Evolutionary conservation across 2,329 filamentous ascomycete species (phyloP).

Genomic region (Colletotrichum sp.): DNA sequence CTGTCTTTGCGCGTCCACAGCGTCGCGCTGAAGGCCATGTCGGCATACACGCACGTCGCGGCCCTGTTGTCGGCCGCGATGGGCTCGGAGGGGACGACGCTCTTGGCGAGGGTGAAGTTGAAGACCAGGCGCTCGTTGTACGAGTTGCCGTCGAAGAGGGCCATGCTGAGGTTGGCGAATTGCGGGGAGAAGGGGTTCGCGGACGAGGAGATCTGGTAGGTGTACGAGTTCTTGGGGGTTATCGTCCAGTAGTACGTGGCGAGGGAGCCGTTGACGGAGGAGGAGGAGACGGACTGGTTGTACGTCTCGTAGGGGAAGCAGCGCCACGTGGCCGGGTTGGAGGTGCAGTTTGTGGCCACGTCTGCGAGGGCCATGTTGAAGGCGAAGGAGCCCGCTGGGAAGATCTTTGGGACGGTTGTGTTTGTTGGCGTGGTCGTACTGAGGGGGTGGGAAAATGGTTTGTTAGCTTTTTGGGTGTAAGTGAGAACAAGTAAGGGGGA

Average conservation of each 20-base stretch:
- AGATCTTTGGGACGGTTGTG: constrained; percentile 31
- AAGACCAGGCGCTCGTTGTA: constrained; percentile 63
- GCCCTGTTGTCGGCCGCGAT: constrained; percentile 46
- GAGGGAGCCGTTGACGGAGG: constrained; percentile 48
- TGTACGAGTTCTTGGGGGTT: constrained; percentile 35
- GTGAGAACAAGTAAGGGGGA: not conserved
- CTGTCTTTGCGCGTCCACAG: constrained; percentile 59
- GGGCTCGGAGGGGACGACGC: constrained; percentile 50
- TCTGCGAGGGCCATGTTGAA: constrained; percentile 62
- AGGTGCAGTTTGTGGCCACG: constrained; percentile 60
- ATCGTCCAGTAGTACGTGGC: constrained; percentile 69
- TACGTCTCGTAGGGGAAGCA: constrained; percentile 64
- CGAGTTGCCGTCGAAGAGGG: constrained; percentile 49
- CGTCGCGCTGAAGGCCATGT: constrained; percentile 58
- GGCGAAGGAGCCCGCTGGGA: constrained; percentile 67
- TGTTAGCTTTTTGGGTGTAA: not conserved
- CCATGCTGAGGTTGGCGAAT: constrained; percentile 57
- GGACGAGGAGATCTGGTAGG: constrained; percentile 59
- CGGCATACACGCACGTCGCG: constrained; percentile 62
- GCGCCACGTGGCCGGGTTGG: constrained; percentile 61
- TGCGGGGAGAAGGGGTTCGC: constrained; percentile 59
- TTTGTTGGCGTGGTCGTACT: not conserved
- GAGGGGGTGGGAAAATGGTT: not conserved
- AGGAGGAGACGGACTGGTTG: constrained; percentile 31
- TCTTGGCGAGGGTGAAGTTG: constrained; percentile 55